phyloP scores from a whole-genome alignment of 225 moss, liverwort and hornwort species.

The Thuidium tamariscinum region DNA sequence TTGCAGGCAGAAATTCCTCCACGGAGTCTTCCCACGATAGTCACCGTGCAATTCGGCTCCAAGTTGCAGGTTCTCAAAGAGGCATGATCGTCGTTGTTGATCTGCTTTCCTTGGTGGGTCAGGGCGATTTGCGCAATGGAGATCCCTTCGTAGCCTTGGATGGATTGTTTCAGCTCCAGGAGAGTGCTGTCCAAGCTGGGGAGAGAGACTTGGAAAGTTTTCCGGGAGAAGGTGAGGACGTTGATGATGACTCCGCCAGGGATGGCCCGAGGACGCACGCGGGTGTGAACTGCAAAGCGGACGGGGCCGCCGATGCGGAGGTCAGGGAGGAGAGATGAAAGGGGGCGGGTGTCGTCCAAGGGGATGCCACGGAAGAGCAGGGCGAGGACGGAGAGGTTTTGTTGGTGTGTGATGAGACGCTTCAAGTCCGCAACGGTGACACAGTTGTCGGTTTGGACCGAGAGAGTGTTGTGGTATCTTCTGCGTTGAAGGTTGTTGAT shows the following conservation, averaged over 20 bases:
- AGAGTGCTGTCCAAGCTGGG: not conserved
- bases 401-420: not conserved
- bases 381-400: not conserved
- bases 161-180: not conserved
- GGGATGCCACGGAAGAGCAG: not conserved
- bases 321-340: not conserved
- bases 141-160: not conserved
- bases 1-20: fast-evolving
- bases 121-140: not conserved
- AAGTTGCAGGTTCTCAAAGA: not conserved
- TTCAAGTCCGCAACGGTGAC: not conserved
- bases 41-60: not conserved
- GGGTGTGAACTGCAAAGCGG: not conserved
- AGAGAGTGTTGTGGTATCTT: not conserved
- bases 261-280: not conserved
- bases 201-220: not conserved
- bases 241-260: not conserved
- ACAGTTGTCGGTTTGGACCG: not conserved
- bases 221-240: not conserved
- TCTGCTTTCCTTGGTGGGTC: not conserved
- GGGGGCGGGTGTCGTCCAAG: not conserved
- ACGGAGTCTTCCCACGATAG: not conserved
- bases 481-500: not conserved
- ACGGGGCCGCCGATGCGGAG: not conserved
- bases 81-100: not conserved